Evolutionary conservation across 2,329 filamentous ascomycete genomes (phyloP).

Genomic region (Colletotrichum kahawae): DNA sequence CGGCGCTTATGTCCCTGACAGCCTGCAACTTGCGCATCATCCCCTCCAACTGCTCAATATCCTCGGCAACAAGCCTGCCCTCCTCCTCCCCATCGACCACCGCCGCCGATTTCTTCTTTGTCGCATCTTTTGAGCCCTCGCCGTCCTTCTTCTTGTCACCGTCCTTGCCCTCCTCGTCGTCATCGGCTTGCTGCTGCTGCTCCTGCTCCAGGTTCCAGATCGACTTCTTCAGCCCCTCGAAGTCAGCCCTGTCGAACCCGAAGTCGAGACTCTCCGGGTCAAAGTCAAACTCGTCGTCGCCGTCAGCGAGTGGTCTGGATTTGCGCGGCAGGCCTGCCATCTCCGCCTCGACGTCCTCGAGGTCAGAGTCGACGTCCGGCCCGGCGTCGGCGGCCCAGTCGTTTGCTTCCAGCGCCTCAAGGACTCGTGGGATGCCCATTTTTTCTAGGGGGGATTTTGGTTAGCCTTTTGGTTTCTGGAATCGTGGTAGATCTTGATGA

Average conservation of each 20-base stretch:
- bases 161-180: background rate
- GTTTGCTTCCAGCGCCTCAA: constrained; percentile 68
- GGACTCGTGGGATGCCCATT: constrained; percentile 61
- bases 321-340: constrained; percentile 34
- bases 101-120: background rate
- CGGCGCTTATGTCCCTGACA: constrained; percentile 62
- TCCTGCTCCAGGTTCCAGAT: constrained; percentile 49
- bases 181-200: constrained; percentile 21
- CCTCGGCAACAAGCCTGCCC: constrained; percentile 44
- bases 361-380: constrained; percentile 36
- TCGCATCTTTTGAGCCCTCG: background rate
- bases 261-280: constrained; percentile 57
- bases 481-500: background rate
- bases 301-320: constrained; percentile 27
- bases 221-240: constrained; percentile 55
- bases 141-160: background rate
- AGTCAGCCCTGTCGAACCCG: constrained; percentile 57
- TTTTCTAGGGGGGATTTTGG: constrained; percentile 48
- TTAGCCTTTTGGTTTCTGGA: constrained; percentile 23
- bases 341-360: constrained; percentile 35
- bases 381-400: constrained; percentile 56
- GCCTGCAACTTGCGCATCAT: constrained; percentile 71
- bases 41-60: constrained; percentile 63
- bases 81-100: constrained; percentile 3
- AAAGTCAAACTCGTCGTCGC: constrained; percentile 38